Evolutionary conservation across 2,329 filamentous ascomycete species (phyloP).

Genomic region (Botrytis fragariae): DNA sequence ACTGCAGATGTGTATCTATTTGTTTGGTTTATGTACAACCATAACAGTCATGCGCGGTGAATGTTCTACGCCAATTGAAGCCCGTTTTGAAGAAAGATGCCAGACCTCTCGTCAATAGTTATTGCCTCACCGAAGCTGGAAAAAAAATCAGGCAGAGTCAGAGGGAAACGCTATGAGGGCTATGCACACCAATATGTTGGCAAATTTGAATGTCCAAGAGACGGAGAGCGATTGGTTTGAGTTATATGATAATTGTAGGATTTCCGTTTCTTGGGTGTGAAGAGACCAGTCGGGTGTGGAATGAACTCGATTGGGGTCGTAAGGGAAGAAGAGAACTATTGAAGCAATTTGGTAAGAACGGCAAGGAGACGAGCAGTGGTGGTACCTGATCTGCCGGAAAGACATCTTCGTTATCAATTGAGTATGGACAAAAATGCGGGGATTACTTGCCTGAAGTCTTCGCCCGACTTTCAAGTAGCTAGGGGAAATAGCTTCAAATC

Average conservation of each 20-base stretch:
- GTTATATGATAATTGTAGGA: constrained; percentile 46
- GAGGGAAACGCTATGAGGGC: constrained; percentile 48
- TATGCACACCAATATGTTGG: constrained; percentile 54
- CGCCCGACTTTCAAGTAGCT: neutral
- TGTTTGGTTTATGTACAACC: constrained; percentile 61
- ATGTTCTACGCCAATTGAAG: constrained; percentile 50
- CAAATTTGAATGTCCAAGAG: constrained; percentile 51
- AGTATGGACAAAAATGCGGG: neutral
- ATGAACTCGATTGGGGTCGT: constrained; percentile 52
- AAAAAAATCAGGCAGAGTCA: constrained; percentile 41
- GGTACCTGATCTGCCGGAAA: neutral
- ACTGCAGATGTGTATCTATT: constrained; percentile 58
- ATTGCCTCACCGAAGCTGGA: constrained; percentile 45
- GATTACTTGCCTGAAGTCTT: neutral
- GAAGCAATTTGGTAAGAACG: constrained; percentile 48
- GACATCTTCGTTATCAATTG: neutral
- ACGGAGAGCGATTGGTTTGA: constrained; percentile 46
- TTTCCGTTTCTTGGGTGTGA: constrained; percentile 47
- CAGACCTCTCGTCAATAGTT: constrained; percentile 42
- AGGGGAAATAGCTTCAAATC: neutral
- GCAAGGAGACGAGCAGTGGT: constrained; percentile 6
- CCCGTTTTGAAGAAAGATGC: constrained; percentile 54
- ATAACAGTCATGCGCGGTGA: constrained; percentile 52
- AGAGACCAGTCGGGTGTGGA: constrained; percentile 43
- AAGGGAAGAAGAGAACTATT: constrained; percentile 42